Percentiles rank a stretch among this genome's conserved stretches.
Evolutionary conservation across 257 asterid genomes (phyloP).

Genomic region (Solanum microdontum): DNA sequence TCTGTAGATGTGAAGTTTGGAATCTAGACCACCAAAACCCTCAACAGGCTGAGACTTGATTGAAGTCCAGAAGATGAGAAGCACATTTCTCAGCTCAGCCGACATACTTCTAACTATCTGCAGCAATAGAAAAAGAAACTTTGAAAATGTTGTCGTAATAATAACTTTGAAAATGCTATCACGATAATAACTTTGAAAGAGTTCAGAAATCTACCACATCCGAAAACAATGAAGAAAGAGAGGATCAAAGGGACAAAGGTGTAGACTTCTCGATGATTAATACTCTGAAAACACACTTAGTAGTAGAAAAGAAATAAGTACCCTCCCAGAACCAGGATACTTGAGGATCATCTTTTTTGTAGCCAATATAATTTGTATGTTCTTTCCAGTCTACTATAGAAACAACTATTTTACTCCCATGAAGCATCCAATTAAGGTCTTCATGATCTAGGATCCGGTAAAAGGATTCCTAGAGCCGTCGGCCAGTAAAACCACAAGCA

Average conservation of each 20-base stretch:
- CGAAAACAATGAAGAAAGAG: neutral
- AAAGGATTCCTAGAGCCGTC: slow-evolving; percentile 30
- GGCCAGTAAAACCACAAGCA: slow-evolving; percentile 42
- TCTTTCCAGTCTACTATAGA: slow-evolving; percentile 83
- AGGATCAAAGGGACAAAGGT: neutral
- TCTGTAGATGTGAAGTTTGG: slow-evolving; percentile 54
- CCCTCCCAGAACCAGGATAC: slow-evolving; percentile 97
- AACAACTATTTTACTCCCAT: slow-evolving; percentile 63
- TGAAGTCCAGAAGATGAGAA: slow-evolving; percentile 90
- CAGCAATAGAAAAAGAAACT: neutral
- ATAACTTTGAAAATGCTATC: too few species aligned
- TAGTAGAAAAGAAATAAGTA: slow-evolving; percentile 5
- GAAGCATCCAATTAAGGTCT: slow-evolving; percentile 76
- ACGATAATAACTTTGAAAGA: neutral
- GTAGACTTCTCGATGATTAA: neutral
- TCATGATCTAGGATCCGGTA: slow-evolving; percentile 53
- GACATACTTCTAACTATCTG: slow-evolving; percentile 64
- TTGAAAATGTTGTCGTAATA: neutral
- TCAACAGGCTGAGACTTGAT: slow-evolving; percentile 67
- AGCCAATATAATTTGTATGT: slow-evolving; percentile 71
- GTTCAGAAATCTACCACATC: neutral
- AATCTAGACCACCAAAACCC: slow-evolving; percentile 79
- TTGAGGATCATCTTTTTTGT: slow-evolving; percentile 51
- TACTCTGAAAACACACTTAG: neutral
- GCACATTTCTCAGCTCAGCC: slow-evolving; percentile 54